A percentile compares a stretch with the other conserved stretches of the same genome.
These are phyloP conservation scores for Dinochytrium kinnereticum DNA, from an alignment of 371 early-diverging fungal species.

Conservation along the genomic window DNA sequence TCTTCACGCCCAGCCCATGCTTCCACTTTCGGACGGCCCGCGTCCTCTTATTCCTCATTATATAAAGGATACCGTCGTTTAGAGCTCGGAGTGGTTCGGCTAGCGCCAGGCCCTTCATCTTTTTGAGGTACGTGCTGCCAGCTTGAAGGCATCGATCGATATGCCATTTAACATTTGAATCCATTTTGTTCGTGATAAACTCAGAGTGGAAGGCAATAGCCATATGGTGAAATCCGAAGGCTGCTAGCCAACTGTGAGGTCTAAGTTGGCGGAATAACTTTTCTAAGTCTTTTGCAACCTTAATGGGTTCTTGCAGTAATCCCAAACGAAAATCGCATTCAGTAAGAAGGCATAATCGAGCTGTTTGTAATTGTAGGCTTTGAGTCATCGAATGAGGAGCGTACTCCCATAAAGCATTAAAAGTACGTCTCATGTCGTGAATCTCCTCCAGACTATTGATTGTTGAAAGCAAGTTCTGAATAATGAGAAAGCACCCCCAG, in stretches of 20 bases:
- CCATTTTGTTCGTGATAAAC: not conserved
- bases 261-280: not conserved
- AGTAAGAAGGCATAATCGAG: not conserved
- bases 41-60: conserved; percentile 20
- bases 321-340: conserved; percentile 13
- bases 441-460: conserved; percentile 20
- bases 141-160: conserved; percentile 14
- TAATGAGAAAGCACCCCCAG: conserved; percentile 38
- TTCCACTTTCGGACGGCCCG: conserved; percentile 39
- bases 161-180: not conserved
- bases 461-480: conserved; percentile 33
- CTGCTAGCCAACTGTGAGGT: conserved; percentile 10
- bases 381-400: not conserved
- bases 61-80: conserved; percentile 29
- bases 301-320: not conserved
- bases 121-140: conserved; percentile 24
- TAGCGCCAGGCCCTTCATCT: conserved; percentile 25
- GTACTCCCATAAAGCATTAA: conserved; percentile 23
- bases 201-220: conserved; percentile 10
- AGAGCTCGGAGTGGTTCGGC: conserved; percentile 31
- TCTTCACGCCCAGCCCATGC: conserved; percentile 7
- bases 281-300: not conserved
- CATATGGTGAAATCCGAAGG: conserved; percentile 17
- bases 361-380: not conserved
- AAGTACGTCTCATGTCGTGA: conserved; percentile 21